A percentile compares a stretch with the other conserved stretches of the same genome.
These are phyloP conservation scores for Penicillium subrubescens DNA, from an alignment of 495 filamentous ascomycete species.

Conservation along the genomic window DNA sequence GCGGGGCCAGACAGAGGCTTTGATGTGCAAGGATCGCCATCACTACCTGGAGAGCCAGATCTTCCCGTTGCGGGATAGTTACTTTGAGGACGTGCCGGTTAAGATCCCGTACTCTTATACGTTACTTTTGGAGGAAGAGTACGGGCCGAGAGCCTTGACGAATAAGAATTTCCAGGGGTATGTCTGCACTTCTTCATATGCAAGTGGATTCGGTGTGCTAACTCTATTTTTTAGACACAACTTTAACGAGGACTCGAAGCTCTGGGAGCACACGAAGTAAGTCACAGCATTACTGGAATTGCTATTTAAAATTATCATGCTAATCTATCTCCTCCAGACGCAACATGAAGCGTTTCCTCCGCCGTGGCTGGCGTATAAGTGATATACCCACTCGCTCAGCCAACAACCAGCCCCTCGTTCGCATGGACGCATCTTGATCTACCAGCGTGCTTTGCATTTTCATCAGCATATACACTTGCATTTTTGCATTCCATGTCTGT, in stretches of 20 bases:
- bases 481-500: constrained; percentile 2
- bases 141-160: constrained; percentile 65
- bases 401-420: constrained; percentile 12
- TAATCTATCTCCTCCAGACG: background rate
- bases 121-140: constrained; percentile 72
- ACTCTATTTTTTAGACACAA: constrained; percentile 27
- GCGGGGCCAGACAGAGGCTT: constrained; percentile 36
- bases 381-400: constrained; percentile 12
- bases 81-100: constrained; percentile 76
- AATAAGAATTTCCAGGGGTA: constrained; percentile 65
- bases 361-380: constrained; percentile 15
- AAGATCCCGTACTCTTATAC: constrained; percentile 77
- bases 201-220: background rate
- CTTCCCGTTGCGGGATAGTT: constrained; percentile 74
- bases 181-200: constrained; percentile 22
- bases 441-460: constrained; percentile 1
- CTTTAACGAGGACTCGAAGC: constrained; percentile 38
- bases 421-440: constrained; percentile 13
- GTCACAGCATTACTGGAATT: background rate
- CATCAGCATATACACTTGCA: constrained; percentile 3
- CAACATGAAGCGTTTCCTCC: constrained; percentile 18
- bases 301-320: background rate
- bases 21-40: constrained; percentile 63
- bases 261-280: constrained; percentile 34
- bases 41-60: constrained; percentile 64